Evolutionary conservation across 2,329 filamentous ascomycete species (phyloP).

Genomic region (Monosporascus sp.): DNA sequence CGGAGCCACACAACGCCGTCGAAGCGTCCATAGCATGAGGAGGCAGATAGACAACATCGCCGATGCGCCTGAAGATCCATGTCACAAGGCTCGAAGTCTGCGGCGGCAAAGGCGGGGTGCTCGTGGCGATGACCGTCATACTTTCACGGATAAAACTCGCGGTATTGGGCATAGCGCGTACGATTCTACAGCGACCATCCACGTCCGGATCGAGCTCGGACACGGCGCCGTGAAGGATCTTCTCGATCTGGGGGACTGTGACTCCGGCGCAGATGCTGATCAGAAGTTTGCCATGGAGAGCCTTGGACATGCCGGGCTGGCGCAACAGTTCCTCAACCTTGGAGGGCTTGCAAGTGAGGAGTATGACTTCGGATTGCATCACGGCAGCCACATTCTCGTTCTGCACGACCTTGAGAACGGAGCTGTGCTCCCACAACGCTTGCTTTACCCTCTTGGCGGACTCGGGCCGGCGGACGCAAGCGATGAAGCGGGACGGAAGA

Average conservation of each 20-base stretch:
- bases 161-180: slow-evolving; percentile 82
- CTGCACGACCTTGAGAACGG: slow-evolving; percentile 59
- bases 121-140: slow-evolving; percentile 73
- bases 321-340: slow-evolving; percentile 64
- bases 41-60: slow-evolving; percentile 63
- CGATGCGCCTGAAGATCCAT: slow-evolving; percentile 74
- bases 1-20: slow-evolving; percentile 69
- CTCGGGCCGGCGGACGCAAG: slow-evolving; percentile 68
- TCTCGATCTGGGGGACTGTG: slow-evolving; percentile 61
- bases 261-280: slow-evolving; percentile 79
- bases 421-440: slow-evolving; percentile 58
- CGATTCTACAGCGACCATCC: slow-evolving; percentile 54
- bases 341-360: slow-evolving; percentile 77
- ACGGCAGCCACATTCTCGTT: slow-evolving; percentile 67
- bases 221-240: slow-evolving; percentile 52
- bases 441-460: slow-evolving; percentile 63
- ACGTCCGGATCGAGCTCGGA: slow-evolving; percentile 39
- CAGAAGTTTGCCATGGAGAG: slow-evolving; percentile 72
- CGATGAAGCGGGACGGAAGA: slow-evolving; percentile 71
- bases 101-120: slow-evolving; percentile 50
- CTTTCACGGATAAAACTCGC: slow-evolving; percentile 71
- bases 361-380: slow-evolving; percentile 63
- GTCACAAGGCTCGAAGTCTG: slow-evolving; percentile 54
- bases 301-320: slow-evolving; percentile 62
- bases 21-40: slow-evolving; percentile 64